Base-by-base conservation (phyloP, 23 red algal species). In the Rhodosorus marinus region DNA sequence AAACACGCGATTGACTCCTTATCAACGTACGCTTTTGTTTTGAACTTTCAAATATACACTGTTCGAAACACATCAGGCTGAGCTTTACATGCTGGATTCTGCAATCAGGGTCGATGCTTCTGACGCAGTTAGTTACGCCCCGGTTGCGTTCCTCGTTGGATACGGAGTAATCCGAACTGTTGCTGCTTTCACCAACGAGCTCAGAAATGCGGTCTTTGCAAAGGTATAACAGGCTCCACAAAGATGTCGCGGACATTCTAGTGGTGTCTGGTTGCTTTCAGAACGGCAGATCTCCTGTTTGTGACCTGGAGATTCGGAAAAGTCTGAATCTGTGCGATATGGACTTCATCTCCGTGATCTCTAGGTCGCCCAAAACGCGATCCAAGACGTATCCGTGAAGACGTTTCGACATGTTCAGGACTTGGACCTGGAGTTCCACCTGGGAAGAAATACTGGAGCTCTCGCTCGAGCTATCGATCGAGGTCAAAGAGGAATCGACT, bases 401-500 rank as follows among this genome's bases (percentile, higher is more conserved):
- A 85, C 90, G 3, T 98, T 98, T 45, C 34, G 76, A 3, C 90
- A 98, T 52, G 53, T 98, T 20, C 77, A 79, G 22, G 51, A 63
- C 2, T 60, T 98, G 8, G 69, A 70, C 20, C 40, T 98, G 31
- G 53, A 62, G 14, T 98, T 84, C 33, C 90, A 98, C 64, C 49
- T 83, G 40, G 53, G 63, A 17, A 52, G 78, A 6, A 66, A 80
- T 33, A 98, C 90, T 21, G 90, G 76, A 6, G 77, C 59, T 11
- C 48, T 98, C 24, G 60, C 70, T 5, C 68, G 90, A 17, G 64
- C 71, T 38, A 85, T 98, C 26, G 90, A 98, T 32, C 72, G 90
- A 20, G 90, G 90, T 28, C 78, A 83, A 60, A 82, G 75, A 25
- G 90, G 90, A 29, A 98, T 98, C 54, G 90, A 98, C 62, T 98